Evolutionary conservation across 805 yeast species (phyloP).

Genomic region (Candida morakotiae): DNA sequence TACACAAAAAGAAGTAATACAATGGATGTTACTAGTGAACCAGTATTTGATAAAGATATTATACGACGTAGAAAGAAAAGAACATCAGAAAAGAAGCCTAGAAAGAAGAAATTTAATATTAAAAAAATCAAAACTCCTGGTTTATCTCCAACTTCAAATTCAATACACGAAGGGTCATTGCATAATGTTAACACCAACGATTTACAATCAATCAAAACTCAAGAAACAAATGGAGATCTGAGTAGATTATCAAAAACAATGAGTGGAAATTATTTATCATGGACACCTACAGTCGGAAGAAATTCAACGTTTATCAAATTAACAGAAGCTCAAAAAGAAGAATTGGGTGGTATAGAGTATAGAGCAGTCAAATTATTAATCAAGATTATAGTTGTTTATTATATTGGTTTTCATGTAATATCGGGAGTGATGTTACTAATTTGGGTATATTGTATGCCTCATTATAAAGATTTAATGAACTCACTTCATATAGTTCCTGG

Average conservation of each 20-base stretch:
- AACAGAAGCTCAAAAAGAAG: slow-evolving; percentile 82
- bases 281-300: slow-evolving; percentile 89
- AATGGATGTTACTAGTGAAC: not conserved
- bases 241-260: slow-evolving; percentile 18
- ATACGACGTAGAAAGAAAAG: not conserved
- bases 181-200: slow-evolving; percentile 11
- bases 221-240: slow-evolving; percentile 10
- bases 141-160: slow-evolving; percentile 3
- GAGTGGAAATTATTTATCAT: slow-evolving; percentile 72
- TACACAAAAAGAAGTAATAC: slow-evolving; percentile 46
- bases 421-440: slow-evolving; percentile 53
- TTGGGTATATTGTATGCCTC: slow-evolving; percentile 47
- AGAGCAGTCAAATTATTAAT: slow-evolving; percentile 78
- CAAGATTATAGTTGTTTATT: slow-evolving; percentile 60
- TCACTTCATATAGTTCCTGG: slow-evolving; percentile 64
- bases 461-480: slow-evolving; percentile 43
- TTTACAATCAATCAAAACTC: slow-evolving; percentile 1
- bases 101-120: slow-evolving; percentile 2
- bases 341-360: slow-evolving; percentile 96
- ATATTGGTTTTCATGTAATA: slow-evolving; percentile 69
- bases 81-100: not conserved
- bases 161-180: slow-evolving; percentile 2
- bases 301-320: slow-evolving; percentile 87
- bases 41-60: not conserved
- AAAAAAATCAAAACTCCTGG: slow-evolving; percentile 8